Evolutionary conservation across 2,329 filamentous ascomycete genomes (phyloP), one percentile per base, ranked within the genome.

Genomic region (Incumbomyces delicatus): DNA sequence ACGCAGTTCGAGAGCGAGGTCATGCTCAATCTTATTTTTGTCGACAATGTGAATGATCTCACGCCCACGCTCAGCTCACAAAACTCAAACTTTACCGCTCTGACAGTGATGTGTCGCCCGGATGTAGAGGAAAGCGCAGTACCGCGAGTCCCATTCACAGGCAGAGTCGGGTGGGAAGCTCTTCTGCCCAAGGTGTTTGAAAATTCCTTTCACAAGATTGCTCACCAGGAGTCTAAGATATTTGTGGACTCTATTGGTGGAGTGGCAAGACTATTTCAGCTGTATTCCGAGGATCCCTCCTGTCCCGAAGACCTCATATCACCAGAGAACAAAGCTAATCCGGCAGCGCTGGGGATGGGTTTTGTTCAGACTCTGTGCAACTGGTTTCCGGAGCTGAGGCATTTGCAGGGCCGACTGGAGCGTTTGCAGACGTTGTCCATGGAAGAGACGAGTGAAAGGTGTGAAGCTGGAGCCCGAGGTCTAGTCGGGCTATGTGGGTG

Each of bases 131-230:
- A 51, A 32, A 40, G 44, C 10, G 31, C 47, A 6, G 41, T 53
- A 4, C 53, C 54, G 30, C 30, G 43, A 14, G 46, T 51, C 17
- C 50, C 53, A 11, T 53, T 57, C 20, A 50, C 51, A 12, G 53
- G 54, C 6, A 45, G 54, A 20, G 48, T 57, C 1, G 48, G 46
- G 14, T 57, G 54, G 54, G 49, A 57, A 41, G 53, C 53, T 14
- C 47, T 57, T n/a, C 42, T 57, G 10, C 51, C 54, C 2, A 48
- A 48, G 32, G 54, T 57, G 1, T 57, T 57, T 33, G 54, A 51
- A 29, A 50, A 50, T 30, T 52, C 45, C 27, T 57, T 55, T 36
- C 53, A 54, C 36, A 46, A 47, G 14, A 33, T 57, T 17, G 54
- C 55, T 20, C 54, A 57, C 30, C 49, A 53, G 22, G 34, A 50